Evolutionary conservation across 2,329 filamentous ascomycete species (phyloP).

Genomic region (Albifimbria verrucaria): DNA sequence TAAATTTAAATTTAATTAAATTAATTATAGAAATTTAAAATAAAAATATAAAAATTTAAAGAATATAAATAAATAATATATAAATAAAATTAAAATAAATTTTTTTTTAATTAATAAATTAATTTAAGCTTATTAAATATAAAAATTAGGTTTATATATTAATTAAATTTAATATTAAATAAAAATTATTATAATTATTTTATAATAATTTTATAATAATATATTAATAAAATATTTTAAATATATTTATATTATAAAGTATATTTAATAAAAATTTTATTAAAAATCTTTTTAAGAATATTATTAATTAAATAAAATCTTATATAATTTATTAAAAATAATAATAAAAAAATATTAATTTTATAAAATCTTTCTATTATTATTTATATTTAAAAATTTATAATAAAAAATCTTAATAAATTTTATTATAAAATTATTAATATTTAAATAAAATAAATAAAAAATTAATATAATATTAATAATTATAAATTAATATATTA

Average conservation of each 20-base stretch:
- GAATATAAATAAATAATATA: not conserved
- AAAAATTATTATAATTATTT: conserved; percentile 3
- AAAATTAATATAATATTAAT: conserved; percentile 1
- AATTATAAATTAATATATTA: conserved; percentile 2
- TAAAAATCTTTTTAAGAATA: conserved; percentile 1
- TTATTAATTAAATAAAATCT: conserved; percentile 1
- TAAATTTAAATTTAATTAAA: not conserved
- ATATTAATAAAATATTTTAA: not conserved
- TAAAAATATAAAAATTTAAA: not conserved
- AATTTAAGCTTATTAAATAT: not conserved
- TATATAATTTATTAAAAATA: not conserved
- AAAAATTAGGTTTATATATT: not conserved
- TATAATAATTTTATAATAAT: conserved; percentile 7
- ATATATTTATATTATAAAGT: not conserved
- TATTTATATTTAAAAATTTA: not conserved
- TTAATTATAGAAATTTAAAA: not conserved
- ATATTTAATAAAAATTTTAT: conserved; percentile 2
- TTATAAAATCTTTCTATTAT: not conserved
- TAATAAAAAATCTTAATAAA: not conserved
- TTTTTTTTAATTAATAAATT: not conserved
- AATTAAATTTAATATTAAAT: not conserved
- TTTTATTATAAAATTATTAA: conserved; percentile 1
- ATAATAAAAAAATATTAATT: not conserved
- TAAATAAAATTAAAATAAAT: not conserved
- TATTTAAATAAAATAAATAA: not conserved